Evolutionary conservation across 176 grass and related monocot genomes (phyloP), one percentile per base, ranked within the genome.

Genomic region (Avena sativa): DNA sequence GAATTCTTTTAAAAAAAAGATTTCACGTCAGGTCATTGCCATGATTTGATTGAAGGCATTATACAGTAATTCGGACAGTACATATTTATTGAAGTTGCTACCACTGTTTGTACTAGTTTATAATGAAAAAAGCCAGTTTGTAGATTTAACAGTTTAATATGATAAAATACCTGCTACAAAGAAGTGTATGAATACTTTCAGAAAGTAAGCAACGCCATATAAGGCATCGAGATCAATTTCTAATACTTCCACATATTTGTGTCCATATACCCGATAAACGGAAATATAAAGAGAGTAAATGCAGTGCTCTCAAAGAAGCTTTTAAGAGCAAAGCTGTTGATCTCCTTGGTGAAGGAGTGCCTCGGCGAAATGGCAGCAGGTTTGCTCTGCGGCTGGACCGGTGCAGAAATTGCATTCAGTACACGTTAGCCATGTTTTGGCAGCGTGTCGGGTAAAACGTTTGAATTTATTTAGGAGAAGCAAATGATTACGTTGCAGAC

Each of bases 291-390:
- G 25, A 25, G 25, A 25, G 0, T 25, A 72, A 36, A 74, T 20
- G 17, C 4, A 50, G 78, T 36, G 9, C 88, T 89, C 78, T 68
- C 83, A 20, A 81, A 12, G 0, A 36, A 6, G 3, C 2, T 32
- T 7, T 7, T 74, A 81, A 81, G 26, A 68, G 38, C 17, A 61
- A 0, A 25, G 12, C 12, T 0, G 1, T 40, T 88, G 20, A 88
- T 83, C 28, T 44, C 12, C 26, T 83, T 88, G 0, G 73, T 79
- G 19, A 83, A 83, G 14, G 73, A 83, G 47, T 23, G 25, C 3
- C 20, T 11, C 4, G 19, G 12, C 62, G 20, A 3, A 17, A 58
- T 25, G 17, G 17, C n/a, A 26, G 44, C 58, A 81, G 53, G 32
- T 48, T 85, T 75, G 34, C 46, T 85, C n/a, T 55, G 23, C 0